Evolutionary conservation across 2,329 filamentous ascomycete species (phyloP), one percentile per base, ranked within the genome.

Genomic region (Ascochyta rabiei): DNA sequence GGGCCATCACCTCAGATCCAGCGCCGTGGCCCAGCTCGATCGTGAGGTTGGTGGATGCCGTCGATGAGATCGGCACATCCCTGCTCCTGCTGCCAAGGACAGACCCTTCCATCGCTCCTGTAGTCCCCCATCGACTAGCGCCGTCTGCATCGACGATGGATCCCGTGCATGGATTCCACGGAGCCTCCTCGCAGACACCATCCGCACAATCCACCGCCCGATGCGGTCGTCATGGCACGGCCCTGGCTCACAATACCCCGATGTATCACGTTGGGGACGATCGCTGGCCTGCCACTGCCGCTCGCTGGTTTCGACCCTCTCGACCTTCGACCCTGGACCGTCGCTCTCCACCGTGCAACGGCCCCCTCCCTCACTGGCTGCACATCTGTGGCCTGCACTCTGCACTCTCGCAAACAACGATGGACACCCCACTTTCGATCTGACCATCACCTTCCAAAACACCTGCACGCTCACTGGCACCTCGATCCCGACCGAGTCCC

Each of bases 1-100:
- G 48, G 53, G 47, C 26, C 47, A 4, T 12, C 30, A 7, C 31
- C 28, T 48, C 43, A 24, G 6, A 37, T 15, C 18, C 33, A 34
- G 16, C 13, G 53, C 47, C 41, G 15, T 26, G 28, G 19, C 6
- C 6, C 47, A 33, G 47, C 47, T 42, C 53, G 26, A 51, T 50
- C 37, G 41, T 47, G 53, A 56, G 53, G 53, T 56, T 51, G 46
- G 45, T 34, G 41, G 47, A 16, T 3, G 31, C 33, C 13, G 28
- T 18, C 19, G 21, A 19, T 53, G 44, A 38, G 45, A 54, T 54
- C 45, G 51, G n/a, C 2, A 18, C 51, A 54, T 41, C 51, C 51
- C 41, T 44, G 51, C 41, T 8, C 15, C 33, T 18, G 21, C 13
- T 40, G 51, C 51, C 30, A 42, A 54, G 45, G 13, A 3, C n/a